Evolutionary conservation across 1,284 basidiomycete genomes (phyloP).

Genomic region (Xerocomus minutiporus): DNA sequence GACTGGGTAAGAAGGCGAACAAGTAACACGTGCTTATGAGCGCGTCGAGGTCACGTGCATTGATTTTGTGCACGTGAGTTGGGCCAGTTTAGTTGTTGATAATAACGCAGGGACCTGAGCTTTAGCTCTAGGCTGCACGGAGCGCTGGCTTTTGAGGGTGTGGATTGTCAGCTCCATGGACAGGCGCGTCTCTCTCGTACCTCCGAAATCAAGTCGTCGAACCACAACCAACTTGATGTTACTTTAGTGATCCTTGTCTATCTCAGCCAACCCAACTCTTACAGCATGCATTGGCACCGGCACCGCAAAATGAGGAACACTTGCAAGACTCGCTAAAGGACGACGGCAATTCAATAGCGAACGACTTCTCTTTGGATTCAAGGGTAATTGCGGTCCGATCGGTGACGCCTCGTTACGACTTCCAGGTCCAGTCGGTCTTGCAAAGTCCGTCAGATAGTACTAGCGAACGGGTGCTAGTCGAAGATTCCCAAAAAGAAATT

Average conservation of each 20-base stretch:
- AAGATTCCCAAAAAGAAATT: constrained; percentile 52
- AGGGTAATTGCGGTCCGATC: constrained; percentile 22
- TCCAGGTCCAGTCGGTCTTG: constrained; percentile 38
- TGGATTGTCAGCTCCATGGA: constrained; percentile 13
- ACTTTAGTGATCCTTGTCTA: constrained; percentile 19
- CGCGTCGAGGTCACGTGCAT: constrained; percentile 31
- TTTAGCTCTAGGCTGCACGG: not conserved
- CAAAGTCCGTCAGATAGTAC: constrained; percentile 28
- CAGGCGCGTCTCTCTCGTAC: constrained; percentile 29
- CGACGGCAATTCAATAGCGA: constrained; percentile 7
- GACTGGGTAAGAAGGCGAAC: constrained; percentile 7
- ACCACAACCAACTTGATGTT: not conserved
- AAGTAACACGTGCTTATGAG: constrained; percentile 17
- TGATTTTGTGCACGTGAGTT: constrained; percentile 26
- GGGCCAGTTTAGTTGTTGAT: not conserved
- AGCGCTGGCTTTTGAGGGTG: not conserved
- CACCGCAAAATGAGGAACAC: constrained; percentile 15
- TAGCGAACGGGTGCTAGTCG: constrained; percentile 19
- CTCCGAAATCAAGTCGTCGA: constrained; percentile 4
- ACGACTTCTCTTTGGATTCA: constrained; percentile 27
- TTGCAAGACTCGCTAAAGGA: constrained; percentile 13
- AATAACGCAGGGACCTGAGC: not conserved
- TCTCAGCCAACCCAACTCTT: constrained; percentile 34
- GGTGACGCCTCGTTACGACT: constrained; percentile 44
- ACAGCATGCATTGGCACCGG: constrained; percentile 29